Percentiles rank a stretch among this genome's conserved stretches.
phyloP scores from a whole-genome alignment of 75 land plant species.

The Cunninghamia lanceolata region DNA sequence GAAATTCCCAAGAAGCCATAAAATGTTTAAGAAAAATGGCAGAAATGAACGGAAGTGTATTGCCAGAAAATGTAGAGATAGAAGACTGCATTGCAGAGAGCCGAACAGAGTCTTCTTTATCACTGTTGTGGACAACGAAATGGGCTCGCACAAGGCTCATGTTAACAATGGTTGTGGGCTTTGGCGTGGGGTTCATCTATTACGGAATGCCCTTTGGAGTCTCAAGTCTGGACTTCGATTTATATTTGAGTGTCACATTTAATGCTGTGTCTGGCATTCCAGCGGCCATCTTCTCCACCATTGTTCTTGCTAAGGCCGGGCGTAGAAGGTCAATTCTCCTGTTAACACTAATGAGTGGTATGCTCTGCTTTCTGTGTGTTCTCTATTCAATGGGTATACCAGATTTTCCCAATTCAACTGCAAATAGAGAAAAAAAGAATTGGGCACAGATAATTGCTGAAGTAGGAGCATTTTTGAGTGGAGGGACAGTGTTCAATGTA shows the following conservation, averaged over 20 bases:
- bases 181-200: conserved; percentile 51
- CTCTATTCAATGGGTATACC: no score
- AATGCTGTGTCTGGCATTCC: conserved; percentile 59
- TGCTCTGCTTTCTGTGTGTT: no score
- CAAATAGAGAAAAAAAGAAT: background rate
- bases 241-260: background rate
- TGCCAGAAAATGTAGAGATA: background rate
- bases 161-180: background rate
- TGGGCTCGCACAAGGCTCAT: conserved; percentile 33
- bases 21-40: conserved; percentile 25
- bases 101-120: conserved; percentile 24
- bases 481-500: conserved; percentile 34
- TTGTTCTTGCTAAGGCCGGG: conserved; percentile 20
- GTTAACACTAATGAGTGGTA: no score
- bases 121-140: conserved; percentile 20
- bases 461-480: conserved; percentile 36
- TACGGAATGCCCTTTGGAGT: conserved; percentile 52
- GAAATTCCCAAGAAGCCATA: conserved; percentile 59
- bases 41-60: background rate
- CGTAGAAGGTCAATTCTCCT: no score
- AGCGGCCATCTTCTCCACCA: conserved; percentile 27
- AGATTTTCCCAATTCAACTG: background rate
- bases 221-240: conserved; percentile 11
- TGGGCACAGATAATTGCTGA: conserved; percentile 26
- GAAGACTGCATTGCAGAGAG: background rate